Evolutionary conservation across 1,139 yeast genomes (phyloP), one percentile per base, ranked within the genome.

Genomic region (Geotrichum reessii): DNA sequence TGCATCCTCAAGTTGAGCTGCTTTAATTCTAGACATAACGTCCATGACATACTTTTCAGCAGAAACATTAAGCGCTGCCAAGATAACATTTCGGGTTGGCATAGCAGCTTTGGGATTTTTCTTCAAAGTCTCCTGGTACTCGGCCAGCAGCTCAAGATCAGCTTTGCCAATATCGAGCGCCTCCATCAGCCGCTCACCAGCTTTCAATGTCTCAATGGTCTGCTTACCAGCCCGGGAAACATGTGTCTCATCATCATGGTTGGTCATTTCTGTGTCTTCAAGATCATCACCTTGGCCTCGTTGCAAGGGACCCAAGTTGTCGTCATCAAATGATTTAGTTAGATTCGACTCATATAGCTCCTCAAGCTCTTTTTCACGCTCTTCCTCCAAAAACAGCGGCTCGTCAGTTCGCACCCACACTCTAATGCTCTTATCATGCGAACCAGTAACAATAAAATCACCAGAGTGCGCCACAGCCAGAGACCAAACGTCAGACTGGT

Each of bases 401-500:
- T 93, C 99, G 61, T 87, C 95, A 4, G 96, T 88, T 69, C 90
- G 92, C 63, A 81, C 82, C 99, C 99, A 93, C 24, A 91, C 74
- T 70, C 99, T 80, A 56, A 93, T 84, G 66, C 96, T 86, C 70
- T 89, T 95, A 71, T 93, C 99, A 71, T 93, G 99, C 8, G 97
- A 86, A 1, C 93, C 86, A n/a, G 96, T 82, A 3, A 89, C 85
- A 66, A 91, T 81, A 65, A 85, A 84, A 48, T 80, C 76, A 7
- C 96, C 96, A 64, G 83, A 85, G 46, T 76, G 75, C 61, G 95
- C 84, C 24, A 91, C 81, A 24, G 93, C 86, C 60, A 95, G 73
- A 56, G 92, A 82, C 98, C 98, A 93, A 25, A 93, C 95, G 73
- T 93, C 98, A 61, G 90, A 82, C 63, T 91, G 96, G 71, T 95